Percentiles rank a stretch among this genome's conserved stretches.
phyloP scores from a whole-genome alignment of 2,329 filamentous ascomycete species.

The Didymella sp. region DNA sequence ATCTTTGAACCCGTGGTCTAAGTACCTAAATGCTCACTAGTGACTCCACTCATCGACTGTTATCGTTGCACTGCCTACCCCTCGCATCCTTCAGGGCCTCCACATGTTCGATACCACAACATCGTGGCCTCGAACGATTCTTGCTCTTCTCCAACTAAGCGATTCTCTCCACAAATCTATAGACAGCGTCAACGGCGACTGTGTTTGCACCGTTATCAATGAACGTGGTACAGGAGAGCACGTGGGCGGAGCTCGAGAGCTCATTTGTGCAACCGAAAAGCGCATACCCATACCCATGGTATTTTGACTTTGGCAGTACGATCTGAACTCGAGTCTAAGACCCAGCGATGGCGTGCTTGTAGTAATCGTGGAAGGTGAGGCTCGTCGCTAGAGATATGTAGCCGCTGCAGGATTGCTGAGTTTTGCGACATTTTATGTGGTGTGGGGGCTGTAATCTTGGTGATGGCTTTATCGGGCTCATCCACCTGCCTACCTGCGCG shows the following conservation, averaged over 20 bases:
- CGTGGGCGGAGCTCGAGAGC: neutral
- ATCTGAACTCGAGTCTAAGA: neutral
- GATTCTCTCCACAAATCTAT: neutral
- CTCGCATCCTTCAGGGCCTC: neutral
- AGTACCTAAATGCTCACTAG: neutral
- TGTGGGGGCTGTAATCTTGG: neutral
- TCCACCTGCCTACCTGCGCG: neutral
- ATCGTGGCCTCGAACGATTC: no score
- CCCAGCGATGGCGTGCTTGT: neutral
- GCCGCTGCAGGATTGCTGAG: no score
- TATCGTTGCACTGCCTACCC: no score
- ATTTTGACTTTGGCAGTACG: neutral
- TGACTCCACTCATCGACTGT: neutral
- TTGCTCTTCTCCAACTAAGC: neutral
- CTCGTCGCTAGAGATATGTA: neutral
- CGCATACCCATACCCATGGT: neutral
- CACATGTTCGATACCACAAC: neutral
- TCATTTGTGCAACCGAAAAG: neutral
- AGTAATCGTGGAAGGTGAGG: neutral
- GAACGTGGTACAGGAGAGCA: neutral
- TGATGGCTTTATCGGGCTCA: neutral
- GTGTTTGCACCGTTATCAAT: neutral
- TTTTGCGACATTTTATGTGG: neutral
- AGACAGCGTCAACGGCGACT: constrained; percentile 5
- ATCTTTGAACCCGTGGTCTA: no score